A percentile compares a stretch with the other conserved stretches of the same genome.
Evolutionary conservation across 331 rosid genomes (phyloP).

Genomic region (Phaseolus coccineus): DNA sequence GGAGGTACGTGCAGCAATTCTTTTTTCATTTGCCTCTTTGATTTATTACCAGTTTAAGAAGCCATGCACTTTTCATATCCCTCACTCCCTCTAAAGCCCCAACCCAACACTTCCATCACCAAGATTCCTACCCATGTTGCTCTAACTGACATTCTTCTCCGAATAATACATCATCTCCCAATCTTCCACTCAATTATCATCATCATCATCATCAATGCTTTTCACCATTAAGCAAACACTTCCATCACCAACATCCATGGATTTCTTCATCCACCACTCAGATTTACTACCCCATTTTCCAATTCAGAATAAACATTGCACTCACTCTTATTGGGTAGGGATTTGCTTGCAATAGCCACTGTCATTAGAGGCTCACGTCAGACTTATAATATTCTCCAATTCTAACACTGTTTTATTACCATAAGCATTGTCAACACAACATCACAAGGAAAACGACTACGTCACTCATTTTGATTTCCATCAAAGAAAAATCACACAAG

Average conservation of each 20-base stretch:
- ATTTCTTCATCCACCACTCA: not conserved
- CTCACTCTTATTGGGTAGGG: conserved; percentile 7
- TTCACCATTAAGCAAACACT: not conserved
- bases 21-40: conserved; percentile 41
- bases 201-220: not conserved
- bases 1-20: conserved; percentile 31
- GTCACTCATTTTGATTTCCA: conserved; percentile 24
- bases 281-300: conserved; percentile 30
- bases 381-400: not conserved
- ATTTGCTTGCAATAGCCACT: not conserved
- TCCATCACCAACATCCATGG: not conserved
- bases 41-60: conserved; percentile 45
- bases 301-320: conserved; percentile 5
- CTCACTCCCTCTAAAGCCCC: conserved; percentile 7
- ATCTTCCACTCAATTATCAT: not conserved
- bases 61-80: conserved; percentile 37
- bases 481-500: not conserved
- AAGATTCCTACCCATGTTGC: conserved; percentile 56
- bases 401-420: conserved; percentile 13
- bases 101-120: conserved; percentile 41
- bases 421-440: conserved; percentile 22
- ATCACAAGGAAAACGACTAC: conserved; percentile 28
- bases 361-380: conserved; percentile 32
- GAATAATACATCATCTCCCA: conserved; percentile 28
- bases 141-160: conserved; percentile 42